Base-by-base conservation (phyloP, 371 early-diverging fungal genomes). In the Mucor racemosus region DNA sequence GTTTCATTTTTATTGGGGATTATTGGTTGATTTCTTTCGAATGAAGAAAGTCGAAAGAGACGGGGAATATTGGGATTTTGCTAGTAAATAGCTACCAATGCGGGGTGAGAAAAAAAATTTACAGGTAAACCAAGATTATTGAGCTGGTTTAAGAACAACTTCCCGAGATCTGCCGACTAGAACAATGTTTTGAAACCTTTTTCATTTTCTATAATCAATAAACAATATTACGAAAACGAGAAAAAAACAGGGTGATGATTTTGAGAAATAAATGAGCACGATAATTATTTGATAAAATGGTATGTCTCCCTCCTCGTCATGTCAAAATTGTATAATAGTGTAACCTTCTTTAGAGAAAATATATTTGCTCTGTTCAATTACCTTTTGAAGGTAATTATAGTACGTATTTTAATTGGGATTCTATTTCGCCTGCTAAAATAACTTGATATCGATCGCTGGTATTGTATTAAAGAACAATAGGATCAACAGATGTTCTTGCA, bases 271-370 rank as follows among this genome's bases (percentile, higher is more conserved):
- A 53, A 53, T 26, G 31, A 53, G 31, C 53, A 53, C 53, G 53
- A 26, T 31, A 31, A 21, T 53, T 53, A 53, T 53, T 53, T 21
- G 31, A 26, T 21, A 13, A 26, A 53, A 53, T 26, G 53, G 31
- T 31, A 53, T 53, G 21, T 53, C 53, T 53, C 53, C 53, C n/a
- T n/a, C 17, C 5, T 44, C 44, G 17, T 53, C 53, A 53, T 53
- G 53, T 53, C 53, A 26, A 26, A 26, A 26, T 26, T 26, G 26
- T 26, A 53, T 26, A 14, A 14, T 13, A 31, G 53, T 53, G 53
- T 53, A 53, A 53, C 53, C 53, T 19, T 53, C 2, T 26, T 53
- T 26, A 14, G 53, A 5, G 5, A 53, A 26, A 10, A 26, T 26
- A 53, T 4, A 17, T 21, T 21, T 31, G 53, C 53, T 53, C 53